These are phyloP conservation scores for Yamadazyma buinensis DNA, from an alignment of 1,139 yeast species.

Conservation along the genomic window DNA sequence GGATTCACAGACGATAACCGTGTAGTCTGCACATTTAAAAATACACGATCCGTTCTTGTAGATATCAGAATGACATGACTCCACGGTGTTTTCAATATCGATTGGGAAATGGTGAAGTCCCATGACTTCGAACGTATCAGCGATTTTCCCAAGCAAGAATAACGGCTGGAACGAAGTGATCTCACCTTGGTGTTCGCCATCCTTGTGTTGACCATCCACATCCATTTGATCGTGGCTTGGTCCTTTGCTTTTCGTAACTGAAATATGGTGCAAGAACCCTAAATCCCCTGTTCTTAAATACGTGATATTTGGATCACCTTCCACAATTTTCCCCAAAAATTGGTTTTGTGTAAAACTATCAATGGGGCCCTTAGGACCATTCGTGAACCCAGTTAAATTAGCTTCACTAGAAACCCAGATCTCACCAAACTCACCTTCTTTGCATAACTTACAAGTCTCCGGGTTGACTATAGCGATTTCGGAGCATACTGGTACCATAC, in stretches of 20 bases:
- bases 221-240: neutral
- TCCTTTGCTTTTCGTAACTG: slow-evolving; percentile 35
- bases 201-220: slow-evolving; percentile 7
- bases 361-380: slow-evolving; percentile 48
- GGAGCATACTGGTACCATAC: slow-evolving; percentile 93
- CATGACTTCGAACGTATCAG: slow-evolving; percentile 85
- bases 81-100: slow-evolving; percentile 79
- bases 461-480: slow-evolving; percentile 95
- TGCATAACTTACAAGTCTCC: slow-evolving; percentile 74
- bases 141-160: slow-evolving; percentile 79
- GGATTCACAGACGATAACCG: slow-evolving; percentile 76
- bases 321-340: slow-evolving; percentile 53
- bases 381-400: slow-evolving; percentile 60
- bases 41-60: slow-evolving; percentile 61
- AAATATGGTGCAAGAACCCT: slow-evolving; percentile 81
- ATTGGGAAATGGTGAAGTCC: slow-evolving; percentile 90
- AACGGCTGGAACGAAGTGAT: slow-evolving; percentile 65
- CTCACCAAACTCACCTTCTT: slow-evolving; percentile 94
- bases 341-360: slow-evolving; percentile 40
- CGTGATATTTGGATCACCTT: slow-evolving; percentile 58
- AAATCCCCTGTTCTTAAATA: slow-evolving; percentile 91
- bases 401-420: slow-evolving; percentile 96
- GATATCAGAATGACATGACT: slow-evolving; percentile 58
- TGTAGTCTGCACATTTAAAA: slow-evolving; percentile 79
- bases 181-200: slow-evolving; percentile 7